These are phyloP conservation scores for Monilinia vaccinii-corymbosi DNA, from an alignment of 2,329 filamentous ascomycete genomes.

Conservation along the genomic window DNA sequence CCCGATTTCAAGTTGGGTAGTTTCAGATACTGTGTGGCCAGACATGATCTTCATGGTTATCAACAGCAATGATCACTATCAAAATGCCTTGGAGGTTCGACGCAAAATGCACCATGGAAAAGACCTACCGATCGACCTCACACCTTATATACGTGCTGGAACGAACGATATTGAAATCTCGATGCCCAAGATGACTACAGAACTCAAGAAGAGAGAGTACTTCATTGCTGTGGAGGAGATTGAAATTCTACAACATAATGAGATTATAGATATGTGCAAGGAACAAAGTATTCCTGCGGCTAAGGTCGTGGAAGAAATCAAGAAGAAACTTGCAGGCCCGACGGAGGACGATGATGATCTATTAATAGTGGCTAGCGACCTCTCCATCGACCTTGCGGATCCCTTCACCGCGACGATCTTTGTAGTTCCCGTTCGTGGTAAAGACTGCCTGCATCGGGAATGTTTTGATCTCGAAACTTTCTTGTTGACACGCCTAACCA, in stretches of 20 bases:
- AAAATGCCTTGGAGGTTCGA: constrained; percentile 43
- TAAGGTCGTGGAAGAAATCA: constrained; percentile 49
- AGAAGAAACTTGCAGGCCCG: constrained; percentile 36
- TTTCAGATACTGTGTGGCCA: constrained; percentile 62
- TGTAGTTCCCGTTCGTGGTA: constrained; percentile 61
- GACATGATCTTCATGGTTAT: constrained; percentile 57
- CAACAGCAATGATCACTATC: constrained; percentile 39
- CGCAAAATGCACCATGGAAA: constrained; percentile 65
- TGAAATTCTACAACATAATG: constrained; percentile 41
- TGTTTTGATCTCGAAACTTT: constrained; percentile 87
- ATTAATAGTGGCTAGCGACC: constrained; percentile 44
- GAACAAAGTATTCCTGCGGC: constrained; percentile 35
- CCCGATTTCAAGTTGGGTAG: constrained; percentile 45
- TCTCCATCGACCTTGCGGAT: constrained; percentile 57
- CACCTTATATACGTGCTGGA: constrained; percentile 33
- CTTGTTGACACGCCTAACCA: constrained; percentile 51
- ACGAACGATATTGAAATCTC: constrained; percentile 19
- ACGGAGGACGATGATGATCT: constrained; percentile 45
- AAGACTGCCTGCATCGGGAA: constrained; percentile 64
- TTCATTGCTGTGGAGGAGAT: constrained; percentile 64
- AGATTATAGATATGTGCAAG: constrained; percentile 35
- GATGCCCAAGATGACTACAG: constrained; percentile 26
- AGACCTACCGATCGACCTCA: constrained; percentile 69
- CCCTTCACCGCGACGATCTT: constrained; percentile 59
- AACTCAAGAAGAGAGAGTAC: constrained; percentile 36